Percentiles rank a stretch among this genome's conserved stretches.
Conservation (phyloP, 2,329 filamentous ascomycete genomes). For the Alternaria arborescens region DNA sequence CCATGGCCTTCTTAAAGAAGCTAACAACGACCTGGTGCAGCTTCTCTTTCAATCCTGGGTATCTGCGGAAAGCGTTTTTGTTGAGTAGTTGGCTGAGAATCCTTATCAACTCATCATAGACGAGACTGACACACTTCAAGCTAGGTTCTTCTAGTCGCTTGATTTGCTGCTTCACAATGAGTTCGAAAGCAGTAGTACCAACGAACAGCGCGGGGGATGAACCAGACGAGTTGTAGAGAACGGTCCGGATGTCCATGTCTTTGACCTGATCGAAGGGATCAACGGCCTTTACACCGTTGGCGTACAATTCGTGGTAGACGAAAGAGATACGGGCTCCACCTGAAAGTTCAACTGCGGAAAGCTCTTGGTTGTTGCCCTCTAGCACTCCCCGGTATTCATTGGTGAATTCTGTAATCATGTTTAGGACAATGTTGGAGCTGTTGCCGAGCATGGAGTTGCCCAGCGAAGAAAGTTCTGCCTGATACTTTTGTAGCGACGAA, state of each 20-base stretch:
- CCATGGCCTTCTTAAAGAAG: slow-evolving; percentile 99
- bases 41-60: slow-evolving; percentile 95
- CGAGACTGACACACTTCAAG: slow-evolving; percentile 94
- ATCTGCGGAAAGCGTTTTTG: slow-evolving; percentile 90
- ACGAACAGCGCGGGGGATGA: slow-evolving; percentile 96
- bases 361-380: slow-evolving; percentile 94
- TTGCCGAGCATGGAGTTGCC: slow-evolving; percentile 97
- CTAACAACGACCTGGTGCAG: slow-evolving; percentile 89
- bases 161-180: slow-evolving; percentile 99
- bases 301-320: slow-evolving; percentile 98
- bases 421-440: slow-evolving; percentile 93
- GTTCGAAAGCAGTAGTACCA: slow-evolving; percentile 95
- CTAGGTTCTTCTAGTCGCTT: slow-evolving; percentile 95
- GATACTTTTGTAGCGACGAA: slow-evolving; percentile 93
- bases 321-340: slow-evolving; percentile 98
- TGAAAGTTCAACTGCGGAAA: slow-evolving; percentile 92
- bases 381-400: slow-evolving; percentile 97
- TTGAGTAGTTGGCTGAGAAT: slow-evolving; percentile 89
- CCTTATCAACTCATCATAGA: slow-evolving; percentile 96
- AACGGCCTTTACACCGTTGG: slow-evolving; percentile 95
- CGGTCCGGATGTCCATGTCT: slow-evolving; percentile 95
- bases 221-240: slow-evolving; percentile 98
- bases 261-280: slow-evolving; percentile 98
- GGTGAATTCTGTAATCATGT: slow-evolving; percentile 98
- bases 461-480: slow-evolving; percentile 78